phyloP scores from a whole-genome alignment of 2,329 filamentous ascomycete species.

The Tolypocladium ophioglossoides region DNA sequence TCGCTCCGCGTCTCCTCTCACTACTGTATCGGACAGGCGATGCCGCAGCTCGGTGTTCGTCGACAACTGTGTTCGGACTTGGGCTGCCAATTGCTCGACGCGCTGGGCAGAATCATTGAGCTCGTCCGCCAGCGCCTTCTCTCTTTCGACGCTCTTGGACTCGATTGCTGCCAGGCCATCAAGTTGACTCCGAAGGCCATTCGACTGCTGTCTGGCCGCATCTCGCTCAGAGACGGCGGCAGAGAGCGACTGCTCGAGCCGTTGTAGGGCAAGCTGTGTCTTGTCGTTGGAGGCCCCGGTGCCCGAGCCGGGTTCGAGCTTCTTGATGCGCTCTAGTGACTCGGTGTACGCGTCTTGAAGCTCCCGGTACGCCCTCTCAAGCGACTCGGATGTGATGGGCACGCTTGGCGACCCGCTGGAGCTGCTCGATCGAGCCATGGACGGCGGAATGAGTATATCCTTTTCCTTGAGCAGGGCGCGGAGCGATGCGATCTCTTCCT shows the following conservation, averaged over 20 bases:
- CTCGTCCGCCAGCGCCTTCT: conserved; percentile 56
- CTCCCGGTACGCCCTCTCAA: conserved; percentile 65
- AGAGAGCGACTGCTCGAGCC: conserved; percentile 58
- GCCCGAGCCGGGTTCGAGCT: conserved; percentile 42
- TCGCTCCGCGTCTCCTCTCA: conserved; percentile 76
- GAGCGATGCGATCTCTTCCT: conserved; percentile 83
- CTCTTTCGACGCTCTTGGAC: conserved; percentile 43
- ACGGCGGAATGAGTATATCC: conserved; percentile 64
- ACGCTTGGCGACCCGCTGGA: conserved; percentile 14
- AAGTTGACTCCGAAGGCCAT: conserved; percentile 51
- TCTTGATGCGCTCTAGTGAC: conserved; percentile 55
- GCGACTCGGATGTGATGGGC: conserved; percentile 56
- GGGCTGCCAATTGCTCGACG: conserved; percentile 67
- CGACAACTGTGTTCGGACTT: conserved; percentile 73
- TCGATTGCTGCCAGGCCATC: conserved; percentile 46
- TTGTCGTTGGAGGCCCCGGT: conserved; percentile 37
- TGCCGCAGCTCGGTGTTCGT: conserved; percentile 65
- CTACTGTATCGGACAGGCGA: conserved; percentile 69
- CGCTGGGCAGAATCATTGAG: conserved; percentile 63
- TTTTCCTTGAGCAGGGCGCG: conserved; percentile 69
- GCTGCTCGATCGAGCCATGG: conserved; percentile 34
- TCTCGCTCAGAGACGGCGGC: conserved; percentile 63
- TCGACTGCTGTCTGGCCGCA: conserved; percentile 54
- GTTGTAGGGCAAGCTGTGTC: conserved; percentile 50
- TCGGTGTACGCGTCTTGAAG: conserved; percentile 61